Conservation (phyloP, 2,329 filamentous ascomycete genomes). For the Colletotrichum tanaceti region DNA sequence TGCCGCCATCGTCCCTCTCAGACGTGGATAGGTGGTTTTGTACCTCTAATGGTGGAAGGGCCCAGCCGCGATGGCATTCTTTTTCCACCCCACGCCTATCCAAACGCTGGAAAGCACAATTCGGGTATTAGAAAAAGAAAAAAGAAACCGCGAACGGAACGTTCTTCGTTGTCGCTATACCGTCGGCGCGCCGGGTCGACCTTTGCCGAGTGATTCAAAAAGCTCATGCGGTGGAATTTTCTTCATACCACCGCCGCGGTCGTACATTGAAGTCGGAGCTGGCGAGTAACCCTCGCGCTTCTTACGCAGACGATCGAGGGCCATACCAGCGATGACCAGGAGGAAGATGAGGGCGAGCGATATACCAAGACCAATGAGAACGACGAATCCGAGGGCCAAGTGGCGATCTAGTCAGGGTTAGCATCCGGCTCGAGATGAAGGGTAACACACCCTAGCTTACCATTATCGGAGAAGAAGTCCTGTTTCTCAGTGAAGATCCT, state of each 20-base stretch:
- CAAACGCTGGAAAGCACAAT: slow-evolving; percentile 51
- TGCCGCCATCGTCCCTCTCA: slow-evolving; percentile 23
- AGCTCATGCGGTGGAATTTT: slow-evolving; percentile 72
- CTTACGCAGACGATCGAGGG: slow-evolving; percentile 80
- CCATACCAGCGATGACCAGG: slow-evolving; percentile 78
- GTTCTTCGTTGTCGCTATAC: slow-evolving; percentile 53
- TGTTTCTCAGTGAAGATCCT: slow-evolving; percentile 85
- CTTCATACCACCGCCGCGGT: slow-evolving; percentile 68
- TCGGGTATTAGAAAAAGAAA: not conserved
- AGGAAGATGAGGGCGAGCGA: slow-evolving; percentile 81
- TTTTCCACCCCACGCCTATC: slow-evolving; percentile 46
- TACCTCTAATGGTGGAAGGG: slow-evolving; percentile 25
- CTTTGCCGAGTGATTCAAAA: slow-evolving; percentile 64
- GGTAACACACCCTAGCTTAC: slow-evolving; percentile 59
- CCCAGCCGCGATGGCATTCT: slow-evolving; percentile 31
- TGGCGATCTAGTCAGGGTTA: slow-evolving; percentile 58
- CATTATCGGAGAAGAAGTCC: slow-evolving; percentile 75
- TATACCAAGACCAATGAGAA: slow-evolving; percentile 84
- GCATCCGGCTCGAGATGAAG: slow-evolving; percentile 35
- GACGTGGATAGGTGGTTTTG: not conserved
- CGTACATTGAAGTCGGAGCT: slow-evolving; percentile 76
- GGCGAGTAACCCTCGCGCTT: slow-evolving; percentile 83
- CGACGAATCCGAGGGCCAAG: slow-evolving; percentile 79
- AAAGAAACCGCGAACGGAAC: slow-evolving; percentile 26
- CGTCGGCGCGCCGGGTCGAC: slow-evolving; percentile 61